phyloP scores from a whole-genome alignment of 2,329 filamentous ascomycete genomes.

The Hypoxylon sp. region DNA sequence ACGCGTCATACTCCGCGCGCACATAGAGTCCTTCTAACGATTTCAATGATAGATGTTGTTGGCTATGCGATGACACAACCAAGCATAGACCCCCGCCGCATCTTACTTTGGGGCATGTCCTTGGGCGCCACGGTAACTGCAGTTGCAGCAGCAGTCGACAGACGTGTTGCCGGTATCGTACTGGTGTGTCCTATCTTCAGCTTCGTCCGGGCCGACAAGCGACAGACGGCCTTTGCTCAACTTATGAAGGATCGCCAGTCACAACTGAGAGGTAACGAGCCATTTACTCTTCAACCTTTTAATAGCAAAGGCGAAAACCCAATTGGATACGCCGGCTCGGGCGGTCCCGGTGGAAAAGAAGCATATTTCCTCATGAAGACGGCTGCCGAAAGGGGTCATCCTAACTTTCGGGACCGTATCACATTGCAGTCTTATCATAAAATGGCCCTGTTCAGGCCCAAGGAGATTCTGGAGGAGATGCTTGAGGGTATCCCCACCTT shows the following conservation, averaged over 20 bases:
- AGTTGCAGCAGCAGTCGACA: constrained; percentile 44
- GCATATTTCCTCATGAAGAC: constrained; percentile 46
- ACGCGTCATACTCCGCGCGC: background rate
- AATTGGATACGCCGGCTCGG: constrained; percentile 28
- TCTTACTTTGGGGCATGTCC: constrained; percentile 49
- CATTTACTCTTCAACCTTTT: constrained; percentile 10
- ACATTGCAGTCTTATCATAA: constrained; percentile 52
- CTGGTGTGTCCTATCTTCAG: constrained; percentile 47
- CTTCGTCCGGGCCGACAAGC: constrained; percentile 36
- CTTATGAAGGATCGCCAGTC: constrained; percentile 38
- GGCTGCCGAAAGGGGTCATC: constrained; percentile 31
- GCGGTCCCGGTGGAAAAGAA: constrained; percentile 41
- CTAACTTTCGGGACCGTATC: constrained; percentile 49
- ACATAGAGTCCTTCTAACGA: background rate
- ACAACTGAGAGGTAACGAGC: constrained; percentile 10
- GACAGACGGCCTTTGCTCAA: constrained; percentile 36
- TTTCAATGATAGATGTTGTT: constrained; percentile 32
- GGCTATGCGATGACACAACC: constrained; percentile 35
- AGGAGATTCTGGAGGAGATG: constrained; percentile 36
- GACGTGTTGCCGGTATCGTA: constrained; percentile 35
- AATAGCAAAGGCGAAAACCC: constrained; percentile 18
- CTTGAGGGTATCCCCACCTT: constrained; percentile 46
- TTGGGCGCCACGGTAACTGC: constrained; percentile 40
- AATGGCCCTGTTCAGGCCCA: constrained; percentile 46
- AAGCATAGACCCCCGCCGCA: constrained; percentile 37